Evolutionary conservation across 2,329 filamentous ascomycete species (phyloP).

Genomic region (Aureobasidium musti): DNA sequence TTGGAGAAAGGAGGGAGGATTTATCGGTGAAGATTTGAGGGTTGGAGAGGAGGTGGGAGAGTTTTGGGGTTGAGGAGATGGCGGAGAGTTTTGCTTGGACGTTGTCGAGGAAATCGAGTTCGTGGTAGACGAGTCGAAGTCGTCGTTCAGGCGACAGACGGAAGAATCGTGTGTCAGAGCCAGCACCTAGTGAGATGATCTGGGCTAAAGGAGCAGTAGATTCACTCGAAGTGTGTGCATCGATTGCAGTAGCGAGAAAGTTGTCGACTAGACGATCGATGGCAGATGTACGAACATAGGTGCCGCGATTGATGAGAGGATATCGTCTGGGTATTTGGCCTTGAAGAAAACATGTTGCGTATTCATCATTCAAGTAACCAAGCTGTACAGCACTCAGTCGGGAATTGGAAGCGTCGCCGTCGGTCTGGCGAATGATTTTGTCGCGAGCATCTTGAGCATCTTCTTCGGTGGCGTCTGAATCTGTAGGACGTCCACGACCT

Average conservation of each 20-base stretch:
- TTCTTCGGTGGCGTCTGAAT: constrained; percentile 33
- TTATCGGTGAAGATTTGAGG: constrained; percentile 44
- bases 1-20: constrained; percentile 51
- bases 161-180: constrained; percentile 88
- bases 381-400: constrained; percentile 83
- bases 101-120: constrained; percentile 83
- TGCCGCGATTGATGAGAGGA: constrained; percentile 94
- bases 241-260: constrained; percentile 61
- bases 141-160: constrained; percentile 60
- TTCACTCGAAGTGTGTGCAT: not conserved
- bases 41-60: constrained; percentile 36
- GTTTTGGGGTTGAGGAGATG: constrained; percentile 40
- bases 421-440: constrained; percentile 79
- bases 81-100: constrained; percentile 63
- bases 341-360: constrained; percentile 68
- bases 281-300: constrained; percentile 84
- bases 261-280: constrained; percentile 74
- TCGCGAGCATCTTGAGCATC: constrained; percentile 58
- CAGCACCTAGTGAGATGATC: constrained; percentile 88
- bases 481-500: constrained; percentile 44
- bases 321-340: constrained; percentile 64
- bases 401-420: constrained; percentile 86
- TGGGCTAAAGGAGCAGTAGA: constrained; percentile 57
- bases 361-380: constrained; percentile 82
- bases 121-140: constrained; percentile 76